Evolutionary conservation across 331 rosid species (phyloP), one percentile per base, ranked within the genome.

Genomic region (Saraca asoca): DNA sequence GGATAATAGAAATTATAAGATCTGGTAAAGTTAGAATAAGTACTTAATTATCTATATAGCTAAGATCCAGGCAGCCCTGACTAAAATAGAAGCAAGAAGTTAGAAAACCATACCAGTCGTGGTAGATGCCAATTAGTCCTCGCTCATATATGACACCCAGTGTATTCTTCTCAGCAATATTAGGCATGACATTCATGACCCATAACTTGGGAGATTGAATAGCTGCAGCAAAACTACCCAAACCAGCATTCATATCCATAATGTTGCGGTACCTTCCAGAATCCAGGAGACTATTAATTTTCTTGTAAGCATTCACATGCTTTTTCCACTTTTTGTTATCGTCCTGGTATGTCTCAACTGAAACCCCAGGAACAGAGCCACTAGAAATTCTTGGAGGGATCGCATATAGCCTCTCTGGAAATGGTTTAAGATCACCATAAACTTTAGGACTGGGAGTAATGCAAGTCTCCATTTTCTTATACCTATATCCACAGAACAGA

Each of bases 181-280:
- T 90, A 55, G 98, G 98, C 74, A 93, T 65, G 34, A 90, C 98
- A 75, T 93, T 93, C 96, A 93, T 93, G 71, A 90, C 90, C 98
- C 97, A 93, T 39, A 84, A 76, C 75, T 93, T 93, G 5, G 95
- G 64, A 74, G 95, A 87, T 9, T 85, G 77, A 64, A 90, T 69
- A 11, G 95, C 95, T 2, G 97, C 96, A 65, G 95, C 94, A 73
- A 93, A 93, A 74, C 99, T 59, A 68, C 97, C 99, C 66, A 94
- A 75, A 61, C 92, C 96, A 66, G 97, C 96, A 85, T 86, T 94
- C 95, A 90, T 85, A 69, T 94, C 97, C 97, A 94, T 84, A 43
- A 94, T 83, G 78, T 94, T 94, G 77, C 95, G 96, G 73, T 94
- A 90, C 88, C 99, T 88, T 81, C 96, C 99, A 12, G 97, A 58